These are phyloP conservation scores for Saccharum officinarum DNA, from an alignment of 176 grass and related monocot genomes.

Conservation along the genomic window DNA sequence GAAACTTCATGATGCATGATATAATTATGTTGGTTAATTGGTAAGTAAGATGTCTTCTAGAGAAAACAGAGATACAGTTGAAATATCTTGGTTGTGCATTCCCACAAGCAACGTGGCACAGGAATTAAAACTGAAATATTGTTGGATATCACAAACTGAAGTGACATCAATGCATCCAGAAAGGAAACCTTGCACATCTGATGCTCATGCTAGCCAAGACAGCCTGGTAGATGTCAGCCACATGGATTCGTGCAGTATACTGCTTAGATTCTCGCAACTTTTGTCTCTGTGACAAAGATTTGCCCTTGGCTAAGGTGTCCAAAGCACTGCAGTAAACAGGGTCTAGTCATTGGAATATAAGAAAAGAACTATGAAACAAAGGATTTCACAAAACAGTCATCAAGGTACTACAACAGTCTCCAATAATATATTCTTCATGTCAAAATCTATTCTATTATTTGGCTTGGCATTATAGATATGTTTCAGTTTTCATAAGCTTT, in stretches of 20 bases:
- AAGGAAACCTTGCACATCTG: conserved; percentile 52
- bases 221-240: conserved; percentile 80
- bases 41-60: neutral
- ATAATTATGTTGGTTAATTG: neutral
- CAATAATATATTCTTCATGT: neutral
- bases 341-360: neutral
- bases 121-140: neutral
- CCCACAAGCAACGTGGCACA: neutral
- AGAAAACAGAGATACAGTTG: neutral
- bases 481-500: conserved; percentile 8
- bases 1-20: conserved; percentile 1
- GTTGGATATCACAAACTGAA: conserved; percentile 2
- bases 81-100: neutral
- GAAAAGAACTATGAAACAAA: neutral
- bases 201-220: conserved; percentile 63
- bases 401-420: neutral
- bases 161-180: neutral
- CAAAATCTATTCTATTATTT: neutral
- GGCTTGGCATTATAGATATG: neutral
- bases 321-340: conserved; percentile 65
- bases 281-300: conserved; percentile 60
- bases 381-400: neutral
- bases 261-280: conserved; percentile 69
- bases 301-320: conserved; percentile 74
- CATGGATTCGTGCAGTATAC: conserved; percentile 72